These are phyloP conservation scores for Diaporthe vaccinii DNA, from an alignment of 2,329 filamentous ascomycete species.

Conservation along the genomic window DNA sequence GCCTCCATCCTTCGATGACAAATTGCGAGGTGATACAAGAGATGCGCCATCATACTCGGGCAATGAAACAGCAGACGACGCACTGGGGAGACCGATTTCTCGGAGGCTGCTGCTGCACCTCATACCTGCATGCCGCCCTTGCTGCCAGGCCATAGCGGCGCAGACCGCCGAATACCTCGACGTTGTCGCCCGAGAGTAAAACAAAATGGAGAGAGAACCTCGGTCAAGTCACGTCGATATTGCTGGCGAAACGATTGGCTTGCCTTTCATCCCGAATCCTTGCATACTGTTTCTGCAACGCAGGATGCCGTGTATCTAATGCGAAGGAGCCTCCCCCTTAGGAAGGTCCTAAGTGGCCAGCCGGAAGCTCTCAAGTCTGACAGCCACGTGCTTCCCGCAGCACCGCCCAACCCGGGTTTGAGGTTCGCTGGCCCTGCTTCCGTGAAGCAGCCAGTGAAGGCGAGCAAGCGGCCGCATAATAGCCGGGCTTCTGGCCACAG, in stretches of 20 bases:
- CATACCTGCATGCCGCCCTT: neutral
- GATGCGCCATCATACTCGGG: neutral
- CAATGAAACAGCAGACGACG: neutral
- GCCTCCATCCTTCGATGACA: neutral
- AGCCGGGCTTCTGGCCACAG: neutral
- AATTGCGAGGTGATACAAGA: conserved; percentile 13
- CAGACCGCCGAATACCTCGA: neutral
- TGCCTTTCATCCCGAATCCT: conserved; percentile 4
- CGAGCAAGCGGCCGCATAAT: neutral
- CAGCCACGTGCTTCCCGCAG: conserved; percentile 5
- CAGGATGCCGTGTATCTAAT: conserved; percentile 21
- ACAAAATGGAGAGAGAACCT: neutral
- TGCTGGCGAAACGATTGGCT: conserved; percentile 3
- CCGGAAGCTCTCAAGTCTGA: conserved; percentile 18
- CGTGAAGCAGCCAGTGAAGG: neutral
- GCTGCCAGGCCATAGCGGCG: too few relatives aligned
- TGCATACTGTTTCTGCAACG: conserved; percentile 23
- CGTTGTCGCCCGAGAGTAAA: neutral
- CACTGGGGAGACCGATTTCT: neutral
- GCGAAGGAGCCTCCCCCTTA: conserved; percentile 13
- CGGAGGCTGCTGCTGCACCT: neutral
- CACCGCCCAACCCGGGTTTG: neutral
- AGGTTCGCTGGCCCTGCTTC: conserved; percentile 14
- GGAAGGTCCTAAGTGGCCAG: conserved; percentile 5
- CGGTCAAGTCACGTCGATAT: neutral